A percentile compares a stretch with the other conserved stretches of the same genome.
phyloP scores from a whole-genome alignment of 1,139 yeast genomes.

The Debaryomycetaceae sp. region DNA sequence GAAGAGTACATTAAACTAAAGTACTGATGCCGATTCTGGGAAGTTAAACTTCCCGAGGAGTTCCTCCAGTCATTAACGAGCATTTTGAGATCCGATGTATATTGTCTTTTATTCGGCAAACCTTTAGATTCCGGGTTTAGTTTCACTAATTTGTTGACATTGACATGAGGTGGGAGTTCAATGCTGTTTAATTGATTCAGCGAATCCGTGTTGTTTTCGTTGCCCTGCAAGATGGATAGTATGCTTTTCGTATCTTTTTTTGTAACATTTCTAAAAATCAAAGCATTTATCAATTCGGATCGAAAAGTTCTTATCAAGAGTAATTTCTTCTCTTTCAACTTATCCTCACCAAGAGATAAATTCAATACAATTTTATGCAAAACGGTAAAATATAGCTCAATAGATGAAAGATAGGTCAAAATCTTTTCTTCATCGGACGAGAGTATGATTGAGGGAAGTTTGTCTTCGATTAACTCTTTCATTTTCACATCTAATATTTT shows the following conservation, averaged over 20 bases:
- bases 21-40: constrained; percentile 2
- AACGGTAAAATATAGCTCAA: constrained; percentile 29
- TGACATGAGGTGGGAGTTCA: constrained; percentile 38
- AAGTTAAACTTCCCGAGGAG: neutral
- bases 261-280: constrained; percentile 10
- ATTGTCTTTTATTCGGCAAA: constrained; percentile 6
- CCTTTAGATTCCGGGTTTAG: constrained; percentile 4
- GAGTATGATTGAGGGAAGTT: constrained; percentile 19
- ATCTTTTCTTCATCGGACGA: constrained; percentile 37
- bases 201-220: constrained; percentile 1
- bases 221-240: constrained; percentile 7
- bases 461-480: constrained; percentile 23
- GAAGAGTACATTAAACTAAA: constrained; percentile 12
- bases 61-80: constrained; percentile 15
- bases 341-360: constrained; percentile 5
- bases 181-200: constrained; percentile 32
- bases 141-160: constrained; percentile 21
- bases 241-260: constrained; percentile 10
- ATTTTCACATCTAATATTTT: constrained; percentile 18
- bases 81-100: constrained; percentile 17
- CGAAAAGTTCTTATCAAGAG: constrained; percentile 14
- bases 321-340: constrained; percentile 9
- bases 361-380: constrained; percentile 15
- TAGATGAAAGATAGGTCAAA: constrained; percentile 21
- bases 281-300: constrained; percentile 15